Evolutionary conservation across 2,329 filamentous ascomycete species (phyloP).

Genomic region (Elsinoe arachidis): DNA sequence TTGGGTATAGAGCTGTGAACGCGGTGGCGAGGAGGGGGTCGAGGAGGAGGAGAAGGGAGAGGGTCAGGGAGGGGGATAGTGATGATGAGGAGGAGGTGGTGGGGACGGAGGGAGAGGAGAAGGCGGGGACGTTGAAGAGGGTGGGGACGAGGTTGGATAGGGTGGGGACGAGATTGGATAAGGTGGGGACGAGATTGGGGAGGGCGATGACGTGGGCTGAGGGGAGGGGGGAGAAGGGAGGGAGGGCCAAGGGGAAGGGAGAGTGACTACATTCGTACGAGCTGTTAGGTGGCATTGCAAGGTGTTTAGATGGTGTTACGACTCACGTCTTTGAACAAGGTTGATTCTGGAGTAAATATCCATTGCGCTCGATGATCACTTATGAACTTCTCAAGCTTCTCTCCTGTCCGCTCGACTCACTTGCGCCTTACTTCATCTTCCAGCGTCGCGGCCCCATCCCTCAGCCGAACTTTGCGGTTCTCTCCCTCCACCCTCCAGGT

Average conservation of each 20-base stretch:
- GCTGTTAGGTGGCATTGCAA: too few species aligned
- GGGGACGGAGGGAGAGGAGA: neutral
- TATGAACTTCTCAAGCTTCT: too few species aligned
- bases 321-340: neutral
- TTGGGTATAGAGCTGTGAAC: conserved; percentile 53
- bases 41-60: neutral
- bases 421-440: too few species aligned
- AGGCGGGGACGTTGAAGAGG: neutral
- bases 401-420: too few species aligned
- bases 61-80: neutral
- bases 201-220: neutral
- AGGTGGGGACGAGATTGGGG: neutral
- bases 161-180: neutral
- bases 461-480: too few species aligned
- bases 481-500: too few species aligned
- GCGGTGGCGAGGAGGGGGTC: conserved; percentile 20
- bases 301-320: neutral
- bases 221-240: neutral
- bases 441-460: too few species aligned
- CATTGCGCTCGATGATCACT: too few species aligned
- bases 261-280: neutral
- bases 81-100: neutral
- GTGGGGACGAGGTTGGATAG: neutral
- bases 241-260: neutral
- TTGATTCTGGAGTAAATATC: too few species aligned